Base-by-base conservation (phyloP, 2,329 filamentous ascomycete species). In the Sordariomycetes sp. region DNA sequence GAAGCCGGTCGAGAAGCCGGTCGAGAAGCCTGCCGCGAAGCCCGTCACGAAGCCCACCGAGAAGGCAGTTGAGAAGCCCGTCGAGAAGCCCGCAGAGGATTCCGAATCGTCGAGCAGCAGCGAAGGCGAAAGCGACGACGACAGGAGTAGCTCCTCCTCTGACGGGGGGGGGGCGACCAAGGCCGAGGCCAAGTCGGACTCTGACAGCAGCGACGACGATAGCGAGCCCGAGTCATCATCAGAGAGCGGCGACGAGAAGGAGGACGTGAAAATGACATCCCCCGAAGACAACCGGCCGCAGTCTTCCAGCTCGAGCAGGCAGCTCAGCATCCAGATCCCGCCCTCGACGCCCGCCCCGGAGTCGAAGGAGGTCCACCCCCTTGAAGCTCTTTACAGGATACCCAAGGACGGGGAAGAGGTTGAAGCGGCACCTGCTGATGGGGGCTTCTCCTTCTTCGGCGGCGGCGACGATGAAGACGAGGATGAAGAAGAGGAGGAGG, bases 371-470 rank as follows among this genome's bases (percentile, higher is more conserved):
- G 74, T 96, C 0, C 92, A 97, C 63, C 92, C 94, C 0, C 78
- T 97, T 1, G 91, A 97, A 73, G 90, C 90, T 0, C 79, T 97
- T 2, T 99, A 95, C 77, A 97, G 96, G 72, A 82, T 82, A 4
- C 71, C 81, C 0, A 78, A 81, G 39, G 69, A 74, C 35, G 68
- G 69, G 3, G 69, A 67, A 60, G 62, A 72, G 64, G 55, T 70
- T 61, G 28, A 73, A 63, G 55, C 62, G 39, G 61, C 66, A 0
- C 61, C 67, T 39, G 60, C 64, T 59, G 60, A 74, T 64, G 57
- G 85, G 74, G 63, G 75, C 12, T 96, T 96, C 69, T 90, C 79
- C 67, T 96, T 96, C 73, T 96, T 96, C 67, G 15, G 7, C 7
- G 13, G 13, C 39, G 76, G 72, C n/a, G 76, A 72, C 8, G 74